A percentile compares a stretch with the other conserved stretches of the same genome.
Conservation (phyloP, 352 stramenopile species). For the Pythium folliculosum region DNA sequence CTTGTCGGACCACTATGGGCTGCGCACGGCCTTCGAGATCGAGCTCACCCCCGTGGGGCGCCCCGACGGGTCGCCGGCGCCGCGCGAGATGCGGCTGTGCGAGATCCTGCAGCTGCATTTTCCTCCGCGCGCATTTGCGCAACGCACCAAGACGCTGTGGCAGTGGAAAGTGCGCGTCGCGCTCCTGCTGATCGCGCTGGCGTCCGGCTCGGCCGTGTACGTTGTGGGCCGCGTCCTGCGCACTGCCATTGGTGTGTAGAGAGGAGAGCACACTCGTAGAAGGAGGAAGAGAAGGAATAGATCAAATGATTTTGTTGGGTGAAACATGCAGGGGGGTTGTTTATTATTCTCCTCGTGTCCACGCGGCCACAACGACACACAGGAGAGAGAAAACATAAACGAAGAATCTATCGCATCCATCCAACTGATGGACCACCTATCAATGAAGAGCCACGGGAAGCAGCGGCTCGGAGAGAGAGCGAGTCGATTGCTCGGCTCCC, state of each 20-base stretch:
- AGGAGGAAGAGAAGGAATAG: not conserved
- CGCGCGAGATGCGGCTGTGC: slow-evolving; percentile 37
- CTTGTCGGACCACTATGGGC: slow-evolving; percentile 79
- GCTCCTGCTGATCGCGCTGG: slow-evolving; percentile 40
- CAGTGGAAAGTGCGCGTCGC: slow-evolving; percentile 63
- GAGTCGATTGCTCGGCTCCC: too few species aligned
- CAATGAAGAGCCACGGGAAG: not conserved
- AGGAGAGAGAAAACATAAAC: not conserved
- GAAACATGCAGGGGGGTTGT: slow-evolving; percentile 11
- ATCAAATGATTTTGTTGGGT: slow-evolving; percentile 19
- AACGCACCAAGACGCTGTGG: slow-evolving; percentile 58
- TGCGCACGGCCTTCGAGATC: slow-evolving; percentile 57
- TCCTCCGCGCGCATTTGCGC: slow-evolving; percentile 57
- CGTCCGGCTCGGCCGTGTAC: slow-evolving; percentile 26
- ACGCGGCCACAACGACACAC: not conserved
- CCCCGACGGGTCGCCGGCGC: slow-evolving; percentile 41
- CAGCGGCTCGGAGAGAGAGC: not conserved
- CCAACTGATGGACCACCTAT: slow-evolving; percentile 32
- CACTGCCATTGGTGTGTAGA: not conserved
- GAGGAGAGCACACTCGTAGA: not conserved
- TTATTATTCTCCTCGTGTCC: not conserved
- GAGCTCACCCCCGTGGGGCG: slow-evolving; percentile 42
- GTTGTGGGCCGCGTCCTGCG: slow-evolving; percentile 13
- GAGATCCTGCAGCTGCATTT: slow-evolving; percentile 74
- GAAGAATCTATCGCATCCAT: slow-evolving; percentile 30